phyloP scores from a whole-genome alignment of 768 basidiomycete genomes.

The Hygrophorus pudorinus region DNA sequence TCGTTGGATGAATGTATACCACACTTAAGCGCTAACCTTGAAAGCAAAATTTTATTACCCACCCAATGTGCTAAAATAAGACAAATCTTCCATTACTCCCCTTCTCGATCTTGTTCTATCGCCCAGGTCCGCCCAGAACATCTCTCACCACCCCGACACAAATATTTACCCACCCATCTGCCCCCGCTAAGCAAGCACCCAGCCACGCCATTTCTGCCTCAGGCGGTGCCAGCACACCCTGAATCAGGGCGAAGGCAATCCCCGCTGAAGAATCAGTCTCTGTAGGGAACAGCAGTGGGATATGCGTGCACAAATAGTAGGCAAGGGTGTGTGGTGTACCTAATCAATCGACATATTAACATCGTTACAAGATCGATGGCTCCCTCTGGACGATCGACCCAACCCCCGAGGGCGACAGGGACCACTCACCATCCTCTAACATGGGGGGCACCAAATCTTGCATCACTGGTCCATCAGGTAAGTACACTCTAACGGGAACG shows the following conservation, averaged over 20 bases:
- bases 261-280: constrained; percentile 28
- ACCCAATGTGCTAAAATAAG: too few relatives aligned
- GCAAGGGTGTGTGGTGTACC: constrained; percentile 66
- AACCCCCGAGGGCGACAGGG: constrained; percentile 4
- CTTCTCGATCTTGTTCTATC: too few relatives aligned
- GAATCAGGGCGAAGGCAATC: constrained; percentile 71
- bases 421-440: constrained; percentile 59
- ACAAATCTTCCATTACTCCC: too few relatives aligned
- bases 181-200: constrained; percentile 83
- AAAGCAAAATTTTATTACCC: too few relatives aligned
- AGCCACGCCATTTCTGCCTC: constrained; percentile 93
- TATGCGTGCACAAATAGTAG: constrained; percentile 55
- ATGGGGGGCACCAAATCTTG: constrained; percentile 84
- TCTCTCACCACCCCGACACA: constrained; percentile 51
- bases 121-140: too few relatives aligned
- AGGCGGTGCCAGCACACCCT: constrained; percentile 73
- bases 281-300: constrained; percentile 72
- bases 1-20: too few relatives aligned
- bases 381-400: neutral
- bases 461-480: constrained; percentile 83
- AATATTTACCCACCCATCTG: constrained; percentile 92
- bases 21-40: too few relatives aligned
- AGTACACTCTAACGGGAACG: constrained; percentile 81
- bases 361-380: too few relatives aligned
- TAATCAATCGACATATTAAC: constrained; percentile 19